Base-by-base conservation (phyloP, 2,329 filamentous ascomycete species). In the Penicillium oxalicum region DNA sequence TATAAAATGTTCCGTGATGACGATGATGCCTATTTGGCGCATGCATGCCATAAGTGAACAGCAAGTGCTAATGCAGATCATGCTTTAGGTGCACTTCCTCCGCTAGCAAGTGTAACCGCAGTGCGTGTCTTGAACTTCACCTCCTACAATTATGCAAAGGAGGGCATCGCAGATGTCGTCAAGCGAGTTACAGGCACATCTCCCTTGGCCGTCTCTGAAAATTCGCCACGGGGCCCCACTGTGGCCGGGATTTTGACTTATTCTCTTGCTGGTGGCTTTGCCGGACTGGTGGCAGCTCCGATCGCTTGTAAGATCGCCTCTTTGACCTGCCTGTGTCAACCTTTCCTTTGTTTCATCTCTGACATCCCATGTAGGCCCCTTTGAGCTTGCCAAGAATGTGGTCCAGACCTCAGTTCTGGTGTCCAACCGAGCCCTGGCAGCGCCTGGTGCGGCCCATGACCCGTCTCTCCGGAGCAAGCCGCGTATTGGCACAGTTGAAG, bases 341-440 rank as follows among this genome's bases (percentile, higher is more conserved):
- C 25, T 27, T 41, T 41, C 9, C 39, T 41, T 25, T 28, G n/a
- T 9, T 27, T 27, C 9, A 7, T n/a, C 25, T n/a, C 42, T 45
- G 4, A 37, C 2, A 24, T 38, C 44, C 41, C 7, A 11, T 18
- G 39, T 28, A 74, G 72, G 72, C 50, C 73, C 73, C 1, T 73
- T 75, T 45, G 73, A 75, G 60, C 58, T 74, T 32, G 69, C 73
- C 43, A 75, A 75, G 56, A 75, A 75, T 48, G 73, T 74, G 4
- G 71, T 74, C 12, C 73, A 75, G 55, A 74, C 73, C 7, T 75
- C 73, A 1, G 72, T 75, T 32, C 58, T 75, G 40, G 70, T 75
- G 51, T 67, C 70, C 7, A 67, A 72, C 35, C 63, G 70, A 29
- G 62, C 68, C 33, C 64, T 66, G 52, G 70, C 68, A 5, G 62